Percentiles rank a stretch among this genome's conserved stretches.
phyloP scores from a whole-genome alignment of 2,329 filamentous ascomycete genomes.

The Metarhizium sp. region DNA sequence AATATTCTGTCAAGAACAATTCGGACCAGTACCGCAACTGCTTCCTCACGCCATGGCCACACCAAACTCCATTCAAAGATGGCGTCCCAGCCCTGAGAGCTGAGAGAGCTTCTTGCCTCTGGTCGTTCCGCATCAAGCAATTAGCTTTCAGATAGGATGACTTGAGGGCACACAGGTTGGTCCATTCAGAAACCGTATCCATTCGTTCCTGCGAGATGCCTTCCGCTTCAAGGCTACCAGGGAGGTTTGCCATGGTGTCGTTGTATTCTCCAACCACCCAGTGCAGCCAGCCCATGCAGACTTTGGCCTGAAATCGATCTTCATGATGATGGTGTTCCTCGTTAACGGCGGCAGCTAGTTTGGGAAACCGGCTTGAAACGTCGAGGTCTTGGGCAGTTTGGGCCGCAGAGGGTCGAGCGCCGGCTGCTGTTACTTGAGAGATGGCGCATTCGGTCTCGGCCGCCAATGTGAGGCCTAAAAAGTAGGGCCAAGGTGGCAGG shows the following conservation, averaged over 20 bases:
- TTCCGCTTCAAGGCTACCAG: constrained; percentile 49
- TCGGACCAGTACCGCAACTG: constrained; percentile 74
- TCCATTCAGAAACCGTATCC: constrained; percentile 61
- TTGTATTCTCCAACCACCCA: constrained; percentile 65
- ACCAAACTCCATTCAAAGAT: constrained; percentile 47
- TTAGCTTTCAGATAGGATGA: constrained; percentile 68
- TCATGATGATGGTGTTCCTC: constrained; percentile 43
- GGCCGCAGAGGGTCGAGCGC: constrained; percentile 32
- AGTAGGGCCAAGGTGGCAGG: neutral
- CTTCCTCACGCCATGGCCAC: constrained; percentile 42
- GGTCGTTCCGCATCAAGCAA: constrained; percentile 40
- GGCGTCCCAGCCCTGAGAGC: constrained; percentile 59
- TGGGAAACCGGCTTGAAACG: constrained; percentile 34
- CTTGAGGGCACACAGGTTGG: constrained; percentile 72
- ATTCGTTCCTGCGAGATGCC: constrained; percentile 41
- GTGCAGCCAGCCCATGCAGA: constrained; percentile 78
- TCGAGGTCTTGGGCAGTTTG: constrained; percentile 35
- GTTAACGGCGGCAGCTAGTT: constrained; percentile 47
- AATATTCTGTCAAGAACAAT: constrained; percentile 65
- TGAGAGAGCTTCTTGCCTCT: constrained; percentile 49
- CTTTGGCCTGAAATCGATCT: constrained; percentile 67
- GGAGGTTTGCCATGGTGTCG: constrained; percentile 51
- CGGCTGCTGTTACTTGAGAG: constrained; percentile 38
- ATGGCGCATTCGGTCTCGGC: constrained; percentile 62
- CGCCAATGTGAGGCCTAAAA: constrained; percentile 56